Evolutionary conservation across 805 yeast species (phyloP), one percentile per base, ranked within the genome.

Genomic region (Wickerhamiella domercqiae): DNA sequence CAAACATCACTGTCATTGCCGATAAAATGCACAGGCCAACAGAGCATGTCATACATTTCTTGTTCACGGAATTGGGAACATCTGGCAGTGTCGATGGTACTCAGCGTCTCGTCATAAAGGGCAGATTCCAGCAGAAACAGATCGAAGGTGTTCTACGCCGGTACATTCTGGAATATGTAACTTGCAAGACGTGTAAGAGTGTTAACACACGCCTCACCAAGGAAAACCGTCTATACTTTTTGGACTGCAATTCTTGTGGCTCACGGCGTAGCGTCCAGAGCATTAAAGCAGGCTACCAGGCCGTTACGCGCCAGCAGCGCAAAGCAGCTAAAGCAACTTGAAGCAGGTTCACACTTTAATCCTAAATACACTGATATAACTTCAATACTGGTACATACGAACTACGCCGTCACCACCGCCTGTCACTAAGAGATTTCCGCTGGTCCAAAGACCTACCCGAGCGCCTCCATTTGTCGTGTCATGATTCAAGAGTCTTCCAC

Each of bases 281-380:
- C 34, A 90, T 90, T 63, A 90, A 93, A 75, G 82, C 96, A 35
- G 99, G 99, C 78, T 90, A 82, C 94, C 95, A 86, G 69, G 99
- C 98, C 51, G 56, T 58, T 40, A 56, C 59, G 41, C 47, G 57
- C 30, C 53, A 58, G 35, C 48, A 51, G 30, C 22, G 49, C 26
- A 42, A 44, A 37, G 42, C 40, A 43, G 48, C 48, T 16, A 43
- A 45, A 26, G 46, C 44, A 4, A n/a, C 7, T 9, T 30, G 13
- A 18, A 24, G 13, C 26, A 9, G 9, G 11, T 29, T 29, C 7
- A 11, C 11, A 11, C 16, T 14, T 29, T n/a, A 29, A 11, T 15
- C 32, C 7, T 14, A 29, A 11, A 14, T 29, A 7, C 7, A 18
- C 7, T 15, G 32, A 13, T 9, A 18, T 24, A 22, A 22, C 7